Evolutionary conservation across 2,329 filamentous ascomycete species (phyloP), one percentile per base, ranked within the genome.

Genomic region (Dendrostoma leiphaemia): DNA sequence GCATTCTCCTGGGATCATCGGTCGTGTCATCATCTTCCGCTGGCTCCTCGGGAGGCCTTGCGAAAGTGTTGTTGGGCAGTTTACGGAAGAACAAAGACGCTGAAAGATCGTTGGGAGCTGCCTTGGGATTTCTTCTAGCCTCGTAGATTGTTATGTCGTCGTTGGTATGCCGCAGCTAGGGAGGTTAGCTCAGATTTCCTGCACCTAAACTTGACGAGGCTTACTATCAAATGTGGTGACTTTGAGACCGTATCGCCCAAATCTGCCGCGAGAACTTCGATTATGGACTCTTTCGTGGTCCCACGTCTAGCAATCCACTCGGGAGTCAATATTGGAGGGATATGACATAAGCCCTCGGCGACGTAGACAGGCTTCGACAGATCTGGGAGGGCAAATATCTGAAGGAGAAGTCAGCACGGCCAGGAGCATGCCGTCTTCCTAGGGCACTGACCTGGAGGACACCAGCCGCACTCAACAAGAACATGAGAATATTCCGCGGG

Each of bases 121-220:
- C 68, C 26, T 64, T 66, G 35, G 66, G 71, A 57, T 74, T 74
- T 38, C 82, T 78, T 62, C 91, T 88, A 1, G 93, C 91, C 66
- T 94, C 85, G 67, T 97, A 99, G 43, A 97, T 81, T 10, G 88
- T 88, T 31, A 97, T 74, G 65, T 97, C 92, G 60, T 96, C 88
- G 56, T 84, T 86, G 9, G 82, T 79, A 46, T 90, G 90, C 48
- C 93, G 89, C 26, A 92, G 75, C 88, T 91, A 59, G 19, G 21
- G 32, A 7, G 7, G 41, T 45, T 38, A 43, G 37, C 31, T 32
- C 12, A 46, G 66, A 17, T 58, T 53, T 17, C 43, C 34, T 32
- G 19, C 3, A n/a, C 10, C 21, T 10, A 23, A 4, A 13, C 34
- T 24, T 17, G 6, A 19, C n/a, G n/a, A 26, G 9, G 70, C 86